Percentiles rank a stretch among this genome's conserved stretches.
Conservation (phyloP, 2,329 filamentous ascomycete genomes). For the Penicillium sp. region DNA sequence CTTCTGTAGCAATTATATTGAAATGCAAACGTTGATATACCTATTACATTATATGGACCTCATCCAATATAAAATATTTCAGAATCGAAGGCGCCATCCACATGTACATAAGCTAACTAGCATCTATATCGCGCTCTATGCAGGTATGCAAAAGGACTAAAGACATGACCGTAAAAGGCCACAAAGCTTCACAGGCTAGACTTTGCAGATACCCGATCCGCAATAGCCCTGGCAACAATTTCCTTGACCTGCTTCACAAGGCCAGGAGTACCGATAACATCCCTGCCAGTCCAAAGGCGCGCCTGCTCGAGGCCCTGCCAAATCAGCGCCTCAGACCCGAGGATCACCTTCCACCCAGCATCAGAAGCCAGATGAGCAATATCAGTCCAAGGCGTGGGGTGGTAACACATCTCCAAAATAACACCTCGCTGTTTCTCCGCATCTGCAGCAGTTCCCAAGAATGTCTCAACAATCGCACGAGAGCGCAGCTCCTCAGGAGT, state of each 20-base stretch:
- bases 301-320: constrained; percentile 71
- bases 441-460: constrained; percentile 30
- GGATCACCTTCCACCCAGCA: constrained; percentile 67
- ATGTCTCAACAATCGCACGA: constrained; percentile 48
- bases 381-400: constrained; percentile 65
- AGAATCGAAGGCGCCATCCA: constrained; percentile 13
- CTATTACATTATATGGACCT: neutral
- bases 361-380: constrained; percentile 59
- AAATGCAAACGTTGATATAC: neutral
- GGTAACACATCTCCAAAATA: constrained; percentile 80
- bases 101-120: constrained; percentile 20
- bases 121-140: constrained; percentile 26
- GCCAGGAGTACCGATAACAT: constrained; percentile 55
- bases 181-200: constrained; percentile 26
- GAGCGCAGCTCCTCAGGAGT: constrained; percentile 60
- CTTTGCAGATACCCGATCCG: constrained; percentile 35
- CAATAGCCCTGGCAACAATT: constrained; percentile 48
- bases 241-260: constrained; percentile 56
- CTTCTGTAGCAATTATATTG: neutral
- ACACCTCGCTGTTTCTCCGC: constrained; percentile 55
- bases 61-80: constrained; percentile 11
- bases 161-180: constrained; percentile 1
- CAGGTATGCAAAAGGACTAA: constrained; percentile 17
- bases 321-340: constrained; percentile 73
- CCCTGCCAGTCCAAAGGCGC: constrained; percentile 60